A percentile compares a stretch with the other conserved stretches of the same genome.
These are phyloP conservation scores for Rhizopus sp. DNA, from an alignment of 371 early-diverging fungal genomes.

Conservation along the genomic window DNA sequence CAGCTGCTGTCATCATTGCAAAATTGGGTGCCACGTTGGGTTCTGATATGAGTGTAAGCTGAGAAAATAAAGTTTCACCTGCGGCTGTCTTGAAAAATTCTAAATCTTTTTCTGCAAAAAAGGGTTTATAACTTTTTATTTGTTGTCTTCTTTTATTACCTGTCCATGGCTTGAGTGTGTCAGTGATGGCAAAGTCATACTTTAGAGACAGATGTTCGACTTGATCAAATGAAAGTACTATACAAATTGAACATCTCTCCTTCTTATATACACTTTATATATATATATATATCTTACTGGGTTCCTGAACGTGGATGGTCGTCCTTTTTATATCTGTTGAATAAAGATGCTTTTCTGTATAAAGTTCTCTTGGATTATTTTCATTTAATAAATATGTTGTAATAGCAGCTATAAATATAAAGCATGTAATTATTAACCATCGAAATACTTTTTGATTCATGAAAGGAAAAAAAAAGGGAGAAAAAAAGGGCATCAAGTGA, in stretches of 20 bases:
- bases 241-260: neutral
- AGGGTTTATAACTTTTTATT: constrained; percentile 1
- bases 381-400: neutral
- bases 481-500: neutral
- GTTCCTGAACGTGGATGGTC: neutral
- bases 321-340: neutral
- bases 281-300: neutral
- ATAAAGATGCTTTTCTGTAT: too few species aligned
- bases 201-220: neutral
- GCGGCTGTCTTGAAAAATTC: constrained; percentile 22
- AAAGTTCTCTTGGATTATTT: neutral
- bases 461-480: neutral
- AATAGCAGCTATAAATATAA: neutral
- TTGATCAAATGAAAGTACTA: neutral
- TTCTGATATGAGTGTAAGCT: constrained; percentile 18
- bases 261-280: neutral
- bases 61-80: constrained; percentile 28
- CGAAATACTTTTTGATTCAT: neutral
- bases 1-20: constrained; percentile 28
- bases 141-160: constrained; percentile 1
- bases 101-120: constrained; percentile 20
- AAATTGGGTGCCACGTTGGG: constrained; percentile 35
- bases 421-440: neutral
- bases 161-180: constrained; percentile 19
- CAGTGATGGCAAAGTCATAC: constrained; percentile 25